phyloP scores from a whole-genome alignment of 768 basidiomycete species.

The Suillus lakei region DNA sequence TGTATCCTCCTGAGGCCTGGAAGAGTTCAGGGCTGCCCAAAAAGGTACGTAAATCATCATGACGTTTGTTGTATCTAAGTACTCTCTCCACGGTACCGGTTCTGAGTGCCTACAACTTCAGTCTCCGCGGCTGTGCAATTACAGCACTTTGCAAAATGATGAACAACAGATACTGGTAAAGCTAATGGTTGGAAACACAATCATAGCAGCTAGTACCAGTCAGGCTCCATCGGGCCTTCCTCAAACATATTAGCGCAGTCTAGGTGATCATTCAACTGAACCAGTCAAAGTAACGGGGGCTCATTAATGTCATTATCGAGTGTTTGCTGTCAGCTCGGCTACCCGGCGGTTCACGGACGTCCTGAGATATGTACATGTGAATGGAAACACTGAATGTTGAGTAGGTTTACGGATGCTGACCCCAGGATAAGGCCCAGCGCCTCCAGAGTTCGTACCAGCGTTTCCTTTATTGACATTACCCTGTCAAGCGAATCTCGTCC shows the following conservation, averaged over 20 bases:
- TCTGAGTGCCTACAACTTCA: slow-evolving; percentile 7
- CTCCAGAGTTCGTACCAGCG: not conserved
- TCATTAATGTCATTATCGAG: not conserved
- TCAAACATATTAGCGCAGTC: not conserved
- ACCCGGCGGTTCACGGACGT: slow-evolving; percentile 11
- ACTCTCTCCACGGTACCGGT: slow-evolving; percentile 33
- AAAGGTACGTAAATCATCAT: slow-evolving; percentile 23
- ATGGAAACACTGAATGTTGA: not conserved
- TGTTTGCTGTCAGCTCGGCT: slow-evolving; percentile 11
- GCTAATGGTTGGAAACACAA: not conserved
- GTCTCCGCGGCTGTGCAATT: slow-evolving; percentile 25
- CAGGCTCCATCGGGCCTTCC: not conserved
- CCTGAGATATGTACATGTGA: not conserved
- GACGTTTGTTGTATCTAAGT: slow-evolving; percentile 13
- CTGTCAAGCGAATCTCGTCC: not conserved
- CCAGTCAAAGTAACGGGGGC: not conserved
- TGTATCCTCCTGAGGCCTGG: not conserved
- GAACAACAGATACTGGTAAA: not conserved
- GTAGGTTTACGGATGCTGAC: not conserved
- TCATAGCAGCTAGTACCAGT: not conserved
- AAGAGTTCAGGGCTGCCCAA: slow-evolving; percentile 20
- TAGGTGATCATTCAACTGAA: not conserved
- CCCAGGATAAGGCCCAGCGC: not conserved
- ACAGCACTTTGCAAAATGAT: not conserved
- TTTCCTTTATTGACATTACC: not conserved